Conservation (phyloP, 1,284 basidiomycete species). For the Malassezia globosa region DNA sequence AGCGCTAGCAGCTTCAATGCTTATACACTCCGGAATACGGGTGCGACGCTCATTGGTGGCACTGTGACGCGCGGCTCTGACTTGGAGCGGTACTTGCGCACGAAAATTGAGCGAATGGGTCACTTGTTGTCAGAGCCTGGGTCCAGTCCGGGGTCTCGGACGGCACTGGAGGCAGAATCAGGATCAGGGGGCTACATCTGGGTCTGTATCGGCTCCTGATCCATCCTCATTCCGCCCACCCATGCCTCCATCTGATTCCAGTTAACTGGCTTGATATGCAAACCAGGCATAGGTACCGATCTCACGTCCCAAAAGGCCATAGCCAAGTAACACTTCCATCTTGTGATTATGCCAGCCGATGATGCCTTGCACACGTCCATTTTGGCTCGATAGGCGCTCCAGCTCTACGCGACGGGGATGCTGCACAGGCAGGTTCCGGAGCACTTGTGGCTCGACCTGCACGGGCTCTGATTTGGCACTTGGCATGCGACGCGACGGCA, state of each 20-base stretch:
- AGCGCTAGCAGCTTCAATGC: slow-evolving; percentile 29
- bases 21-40: slow-evolving; percentile 53
- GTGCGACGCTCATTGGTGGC: slow-evolving; percentile 74
- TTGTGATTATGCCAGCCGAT: slow-evolving; percentile 92
- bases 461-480: not conserved
- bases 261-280: slow-evolving; percentile 20
- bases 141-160: no score
- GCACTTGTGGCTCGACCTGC: slow-evolving; percentile 29
- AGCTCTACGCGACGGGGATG: slow-evolving; percentile 63
- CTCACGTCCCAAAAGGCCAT: slow-evolving; percentile 80
- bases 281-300: slow-evolving; percentile 65
- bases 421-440: slow-evolving; percentile 55
- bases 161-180: not conserved
- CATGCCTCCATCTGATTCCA: not conserved
- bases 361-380: slow-evolving; percentile 76
- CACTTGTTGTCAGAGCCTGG: slow-evolving; percentile 65
- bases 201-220: not conserved
- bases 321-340: slow-evolving; percentile 86
- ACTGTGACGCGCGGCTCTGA: slow-evolving; percentile 71
- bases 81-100: slow-evolving; percentile 85
- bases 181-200: not conserved
- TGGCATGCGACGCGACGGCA: slow-evolving; percentile 13
- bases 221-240: not conserved
- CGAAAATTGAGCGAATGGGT: slow-evolving; percentile 92
- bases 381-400: slow-evolving; percentile 63